Base-by-base conservation (phyloP, 805 yeast species). In the Starmera pachycereana region DNA sequence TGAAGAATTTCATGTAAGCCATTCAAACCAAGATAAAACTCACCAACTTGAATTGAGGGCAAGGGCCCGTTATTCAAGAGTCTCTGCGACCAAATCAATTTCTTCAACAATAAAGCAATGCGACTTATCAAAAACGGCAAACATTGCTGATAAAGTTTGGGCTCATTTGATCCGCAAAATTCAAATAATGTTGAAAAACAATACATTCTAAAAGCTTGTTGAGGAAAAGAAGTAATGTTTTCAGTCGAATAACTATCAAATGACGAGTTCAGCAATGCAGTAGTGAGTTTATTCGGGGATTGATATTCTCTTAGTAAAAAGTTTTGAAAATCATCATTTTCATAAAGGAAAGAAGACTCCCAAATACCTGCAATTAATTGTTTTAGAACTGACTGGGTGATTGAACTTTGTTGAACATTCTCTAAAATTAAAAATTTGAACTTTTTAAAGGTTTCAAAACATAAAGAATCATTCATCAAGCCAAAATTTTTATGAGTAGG, bases 61-160 rank as follows among this genome's bases (percentile, higher is more conserved):
- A 83, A 62, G 1, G 97, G 97, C 39, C 72, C 72, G 28, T 57
- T 63, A 30, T 77, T 74, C 6, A 80, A 53, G 11, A 88, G 59
- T 29, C 68, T 71, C 38, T 69, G 72, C 46, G 83, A 88, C 12
- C 81, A 74, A 7, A 83, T 62, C 44, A 74, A 78, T 43, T 81
- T 73, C 40, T 81, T 67, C 35, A 89, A 58, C 0, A 76, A 69
- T 44, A 83, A 68, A 0, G 82, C 75, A 22, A 72, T 61, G 33
- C 95, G 66, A 14, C 77, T 66, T 0, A 74, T 57, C 29, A 84
- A 64, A 48, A 64, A 80, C 2, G 75, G 72, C 1, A 71, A 45
- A 4, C 27, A 22, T 7, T 6, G 6, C 5, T 22, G 27, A 73
- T 44, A 2, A 56, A 45, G 3, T 45, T 32, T 29, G 58, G 18